Conservation (phyloP, 192 early-diverging fungal genomes). For the Coemansia sp. region DNA sequence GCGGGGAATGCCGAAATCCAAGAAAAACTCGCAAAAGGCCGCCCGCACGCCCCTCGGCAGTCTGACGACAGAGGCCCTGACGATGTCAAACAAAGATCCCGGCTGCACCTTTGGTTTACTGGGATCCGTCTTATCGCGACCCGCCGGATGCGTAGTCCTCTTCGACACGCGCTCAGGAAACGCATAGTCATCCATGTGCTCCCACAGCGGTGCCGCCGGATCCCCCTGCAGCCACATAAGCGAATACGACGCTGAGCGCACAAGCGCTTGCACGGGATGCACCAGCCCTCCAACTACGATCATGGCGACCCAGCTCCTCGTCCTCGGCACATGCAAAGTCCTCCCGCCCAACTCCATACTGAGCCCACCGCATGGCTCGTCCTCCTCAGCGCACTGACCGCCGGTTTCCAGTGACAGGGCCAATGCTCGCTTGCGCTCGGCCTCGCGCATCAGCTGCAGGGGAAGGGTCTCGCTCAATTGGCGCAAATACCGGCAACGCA, state of each 20-base stretch:
- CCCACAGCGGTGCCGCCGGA: slow-evolving; percentile 39
- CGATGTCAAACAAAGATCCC: slow-evolving; percentile 36
- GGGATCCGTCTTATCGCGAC: slow-evolving; percentile 19
- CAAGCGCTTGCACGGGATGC: slow-evolving; percentile 19
- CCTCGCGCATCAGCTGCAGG: slow-evolving; percentile 48
- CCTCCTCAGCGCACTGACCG: neutral
- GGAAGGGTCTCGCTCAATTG: slow-evolving; percentile 32
- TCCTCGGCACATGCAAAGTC: neutral
- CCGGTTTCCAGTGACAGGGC: slow-evolving; percentile 9
- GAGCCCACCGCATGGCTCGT: neutral
- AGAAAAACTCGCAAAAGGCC: slow-evolving; percentile 23
- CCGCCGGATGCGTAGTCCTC: slow-evolving; percentile 18
- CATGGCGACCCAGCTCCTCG: neutral
- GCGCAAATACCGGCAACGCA: slow-evolving; percentile 23
- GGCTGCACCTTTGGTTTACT: slow-evolving; percentile 34
- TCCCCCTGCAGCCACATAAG: slow-evolving; percentile 30
- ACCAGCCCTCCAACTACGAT: slow-evolving; percentile 2
- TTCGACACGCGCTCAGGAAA: slow-evolving; percentile 41
- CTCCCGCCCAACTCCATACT: neutral
- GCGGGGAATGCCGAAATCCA: slow-evolving; percentile 29
- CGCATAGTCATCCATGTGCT: slow-evolving; percentile 46
- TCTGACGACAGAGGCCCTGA: neutral
- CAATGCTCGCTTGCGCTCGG: slow-evolving; percentile 35
- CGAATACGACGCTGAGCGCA: slow-evolving; percentile 21
- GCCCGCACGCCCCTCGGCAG: slow-evolving; percentile 16